phyloP scores from a whole-genome alignment of 179 eudicot genomes.

The Heliamphora ciliata region DNA sequence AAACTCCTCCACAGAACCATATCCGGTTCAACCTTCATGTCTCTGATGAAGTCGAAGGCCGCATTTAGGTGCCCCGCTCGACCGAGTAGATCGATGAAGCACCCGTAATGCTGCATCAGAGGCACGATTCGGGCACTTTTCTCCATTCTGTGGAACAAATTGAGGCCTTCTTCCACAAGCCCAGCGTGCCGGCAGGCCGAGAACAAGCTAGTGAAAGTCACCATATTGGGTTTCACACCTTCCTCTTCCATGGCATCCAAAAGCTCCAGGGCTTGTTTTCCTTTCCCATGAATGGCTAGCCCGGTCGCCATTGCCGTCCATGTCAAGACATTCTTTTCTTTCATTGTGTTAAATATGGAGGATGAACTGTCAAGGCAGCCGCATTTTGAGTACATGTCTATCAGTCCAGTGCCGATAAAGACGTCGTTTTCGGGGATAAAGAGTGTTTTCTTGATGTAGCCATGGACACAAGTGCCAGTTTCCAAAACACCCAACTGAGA shows the following conservation, averaged over 20 bases:
- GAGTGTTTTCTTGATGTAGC: slow-evolving; percentile 35
- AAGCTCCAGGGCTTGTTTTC: slow-evolving; percentile 40
- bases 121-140: slow-evolving; percentile 30
- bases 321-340: slow-evolving; percentile 40
- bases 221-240: slow-evolving; percentile 38
- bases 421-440: slow-evolving; percentile 31
- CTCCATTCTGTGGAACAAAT: slow-evolving; percentile 41
- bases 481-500: slow-evolving; percentile 39
- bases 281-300: slow-evolving; percentile 48
- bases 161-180: slow-evolving; percentile 44
- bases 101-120: slow-evolving; percentile 53
- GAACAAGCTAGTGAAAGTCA: slow-evolving; percentile 53
- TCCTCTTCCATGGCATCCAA: slow-evolving; percentile 33
- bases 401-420: slow-evolving; percentile 46
- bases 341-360: slow-evolving; percentile 31
- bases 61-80: slow-evolving; percentile 56
- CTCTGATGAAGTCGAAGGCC: slow-evolving; percentile 44
- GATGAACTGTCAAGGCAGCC: slow-evolving; percentile 38
- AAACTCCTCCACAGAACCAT: slow-evolving; percentile 55
- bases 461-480: slow-evolving; percentile 45
- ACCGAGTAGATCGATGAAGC: slow-evolving; percentile 69
- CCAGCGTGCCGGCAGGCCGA: slow-evolving; percentile 56
- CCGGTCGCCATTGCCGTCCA: slow-evolving; percentile 60
- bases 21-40: slow-evolving; percentile 33
- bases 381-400: slow-evolving; percentile 64